Evolutionary conservation across 768 basidiomycete genomes (phyloP).

Genomic region (Kwoniella sp.): DNA sequence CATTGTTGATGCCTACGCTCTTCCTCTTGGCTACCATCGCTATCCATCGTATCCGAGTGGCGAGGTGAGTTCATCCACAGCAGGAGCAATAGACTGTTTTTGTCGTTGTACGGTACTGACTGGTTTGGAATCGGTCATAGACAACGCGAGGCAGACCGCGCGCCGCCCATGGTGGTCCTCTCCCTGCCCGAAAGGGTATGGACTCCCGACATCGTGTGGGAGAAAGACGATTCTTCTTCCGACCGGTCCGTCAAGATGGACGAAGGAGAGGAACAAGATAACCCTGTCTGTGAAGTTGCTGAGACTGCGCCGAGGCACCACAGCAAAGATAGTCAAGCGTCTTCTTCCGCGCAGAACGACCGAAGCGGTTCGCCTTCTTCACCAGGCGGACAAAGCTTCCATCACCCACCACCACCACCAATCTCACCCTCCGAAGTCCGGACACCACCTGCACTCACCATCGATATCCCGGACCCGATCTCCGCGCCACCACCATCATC

Average conservation of each 20-base stretch:
- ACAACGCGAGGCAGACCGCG: slow-evolving; percentile 61
- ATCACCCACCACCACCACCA: slow-evolving; percentile 29
- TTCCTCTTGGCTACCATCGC: slow-evolving; percentile 87
- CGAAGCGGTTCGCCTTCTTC: slow-evolving; percentile 1
- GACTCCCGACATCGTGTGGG: slow-evolving; percentile 55
- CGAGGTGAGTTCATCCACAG: slow-evolving; percentile 48
- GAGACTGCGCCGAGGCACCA: neutral
- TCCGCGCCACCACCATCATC: neutral
- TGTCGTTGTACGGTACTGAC: too few relatives aligned
- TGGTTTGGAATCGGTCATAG: slow-evolving; percentile 66
- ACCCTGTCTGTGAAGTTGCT: neutral
- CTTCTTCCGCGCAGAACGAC: neutral
- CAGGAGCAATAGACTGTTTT: too few relatives aligned
- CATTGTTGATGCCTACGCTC: slow-evolving; percentile 84
- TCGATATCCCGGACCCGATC: slow-evolving; percentile 5
- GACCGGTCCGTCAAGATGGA: slow-evolving; percentile 14
- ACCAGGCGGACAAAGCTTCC: neutral
- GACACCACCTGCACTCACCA: slow-evolving; percentile 21
- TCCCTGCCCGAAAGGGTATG: slow-evolving; percentile 54
- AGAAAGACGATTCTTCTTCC: slow-evolving; percentile 49
- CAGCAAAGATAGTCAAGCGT: neutral
- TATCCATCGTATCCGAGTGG: slow-evolving; percentile 75
- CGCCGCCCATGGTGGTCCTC: slow-evolving; percentile 49
- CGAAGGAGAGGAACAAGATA: neutral
- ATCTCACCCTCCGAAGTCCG: slow-evolving; percentile 29